A percentile compares a stretch with the other conserved stretches of the same genome.
These are phyloP conservation scores for Toxoplasma gondii DNA, from an alignment of 169 alveolate genomes.

Conservation along the genomic window DNA sequence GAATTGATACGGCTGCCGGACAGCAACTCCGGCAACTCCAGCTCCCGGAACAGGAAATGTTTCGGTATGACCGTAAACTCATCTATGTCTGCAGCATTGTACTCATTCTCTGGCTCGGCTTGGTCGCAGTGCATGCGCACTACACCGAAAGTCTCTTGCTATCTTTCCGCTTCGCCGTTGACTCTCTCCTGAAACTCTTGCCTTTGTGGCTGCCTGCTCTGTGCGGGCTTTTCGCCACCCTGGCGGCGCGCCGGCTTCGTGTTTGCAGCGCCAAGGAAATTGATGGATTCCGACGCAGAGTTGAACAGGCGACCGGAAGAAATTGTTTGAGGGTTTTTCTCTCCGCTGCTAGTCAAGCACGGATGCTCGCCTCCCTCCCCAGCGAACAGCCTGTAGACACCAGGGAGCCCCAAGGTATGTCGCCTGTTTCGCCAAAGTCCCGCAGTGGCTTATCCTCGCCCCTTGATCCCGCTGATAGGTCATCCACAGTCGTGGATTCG, in stretches of 20 bases:
- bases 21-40: slow-evolving; percentile 53
- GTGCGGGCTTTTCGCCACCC: slow-evolving; percentile 44
- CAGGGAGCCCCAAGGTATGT: too few relatives aligned
- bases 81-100: background rate
- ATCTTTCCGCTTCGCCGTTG: slow-evolving; percentile 14
- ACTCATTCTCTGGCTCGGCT: background rate
- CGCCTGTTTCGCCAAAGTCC: too few relatives aligned
- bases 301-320: background rate
- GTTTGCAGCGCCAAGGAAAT: background rate
- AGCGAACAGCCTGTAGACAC: too few relatives aligned
- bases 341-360: background rate
- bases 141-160: background rate
- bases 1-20: slow-evolving; percentile 21
- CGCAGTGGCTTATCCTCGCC: too few relatives aligned
- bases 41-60: background rate
- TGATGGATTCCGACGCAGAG: background rate
- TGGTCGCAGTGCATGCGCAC: slow-evolving; percentile 22
- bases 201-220: slow-evolving; percentile 54
- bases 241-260: slow-evolving; percentile 16
- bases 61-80: background rate
- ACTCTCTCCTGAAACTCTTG: slow-evolving; percentile 19
- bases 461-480: background rate
- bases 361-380: too few relatives aligned
- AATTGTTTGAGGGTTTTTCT: background rate
- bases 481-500: background rate